These are phyloP conservation scores for Boletus coccyginus DNA, from an alignment of 768 basidiomycete genomes.

Conservation along the genomic window DNA sequence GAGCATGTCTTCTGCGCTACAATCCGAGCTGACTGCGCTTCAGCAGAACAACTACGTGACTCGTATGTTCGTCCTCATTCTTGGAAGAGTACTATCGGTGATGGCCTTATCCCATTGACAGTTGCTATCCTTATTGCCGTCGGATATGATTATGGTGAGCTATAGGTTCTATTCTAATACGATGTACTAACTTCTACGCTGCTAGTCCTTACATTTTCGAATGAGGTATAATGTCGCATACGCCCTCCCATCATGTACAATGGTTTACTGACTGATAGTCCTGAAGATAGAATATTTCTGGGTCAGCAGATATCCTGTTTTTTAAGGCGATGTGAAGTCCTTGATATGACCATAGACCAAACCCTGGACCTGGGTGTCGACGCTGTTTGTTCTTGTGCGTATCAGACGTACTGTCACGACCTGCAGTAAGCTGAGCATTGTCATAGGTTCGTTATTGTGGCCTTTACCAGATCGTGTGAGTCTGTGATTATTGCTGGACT, in stretches of 20 bases:
- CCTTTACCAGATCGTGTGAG: conserved; percentile 1
- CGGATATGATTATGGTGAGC: conserved; percentile 12
- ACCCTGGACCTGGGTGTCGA: conserved; percentile 1
- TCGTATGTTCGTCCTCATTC: neutral
- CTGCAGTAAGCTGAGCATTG: neutral
- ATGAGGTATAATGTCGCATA: conserved; percentile 2
- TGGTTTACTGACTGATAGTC: neutral
- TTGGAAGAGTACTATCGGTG: no score
- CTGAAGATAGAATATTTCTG: neutral
- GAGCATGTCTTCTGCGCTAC: neutral
- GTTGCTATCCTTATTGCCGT: neutral
- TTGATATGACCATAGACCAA: neutral
- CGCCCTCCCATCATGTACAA: neutral
- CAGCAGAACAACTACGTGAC: neutral
- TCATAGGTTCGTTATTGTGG: conserved; percentile 11
- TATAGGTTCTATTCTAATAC: neutral
- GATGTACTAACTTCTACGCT: neutral
- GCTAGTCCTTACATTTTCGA: conserved; percentile 8
- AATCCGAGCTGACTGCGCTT: neutral
- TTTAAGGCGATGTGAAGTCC: no score
- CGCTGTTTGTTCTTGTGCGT: conserved; percentile 1
- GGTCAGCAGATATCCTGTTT: neutral
- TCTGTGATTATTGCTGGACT: neutral
- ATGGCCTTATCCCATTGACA: neutral
- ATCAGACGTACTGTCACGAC: neutral